Conservation (phyloP, 2,329 filamentous ascomycete species). For the Ophiostoma angusticollis region DNA sequence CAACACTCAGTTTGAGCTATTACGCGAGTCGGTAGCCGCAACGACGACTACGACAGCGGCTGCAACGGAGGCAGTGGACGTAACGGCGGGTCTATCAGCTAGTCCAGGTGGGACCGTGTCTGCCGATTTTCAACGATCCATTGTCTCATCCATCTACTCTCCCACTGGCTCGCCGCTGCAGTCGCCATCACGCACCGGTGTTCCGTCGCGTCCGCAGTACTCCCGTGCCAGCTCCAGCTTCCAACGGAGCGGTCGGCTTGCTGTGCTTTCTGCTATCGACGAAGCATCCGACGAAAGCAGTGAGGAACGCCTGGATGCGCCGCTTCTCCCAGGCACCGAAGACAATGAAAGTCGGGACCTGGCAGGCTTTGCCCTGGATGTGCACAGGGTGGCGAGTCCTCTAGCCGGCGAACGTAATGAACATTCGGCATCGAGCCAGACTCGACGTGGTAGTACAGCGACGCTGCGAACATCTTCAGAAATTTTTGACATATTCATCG, state of each 20-base stretch:
- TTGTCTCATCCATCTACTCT: no score
- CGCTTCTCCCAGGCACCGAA: background rate
- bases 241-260: slow-evolving; percentile 29
- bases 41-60: slow-evolving; percentile 12
- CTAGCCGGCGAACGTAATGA: background rate
- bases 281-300: slow-evolving; percentile 47
- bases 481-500: slow-evolving; percentile 85
- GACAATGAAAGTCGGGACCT: background rate
- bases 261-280: slow-evolving; percentile 46
- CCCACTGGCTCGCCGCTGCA: no score
- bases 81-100: no score
- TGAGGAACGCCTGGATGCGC: slow-evolving; percentile 21
- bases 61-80: no score
- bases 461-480: slow-evolving; percentile 54
- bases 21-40: slow-evolving; percentile 43
- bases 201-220: slow-evolving; percentile 10
- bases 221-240: slow-evolving; percentile 19
- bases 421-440: background rate
- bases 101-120: no score
- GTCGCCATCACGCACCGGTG: background rate
- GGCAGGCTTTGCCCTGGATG: background rate
- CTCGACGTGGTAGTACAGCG: slow-evolving; percentile 13
- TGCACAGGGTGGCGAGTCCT: background rate
- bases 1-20: slow-evolving; percentile 72
- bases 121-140: no score